A percentile compares a stretch with the other conserved stretches of the same genome.
Conservation (phyloP, 2,329 filamentous ascomycete genomes). For the Fusarium coffeatum region DNA sequence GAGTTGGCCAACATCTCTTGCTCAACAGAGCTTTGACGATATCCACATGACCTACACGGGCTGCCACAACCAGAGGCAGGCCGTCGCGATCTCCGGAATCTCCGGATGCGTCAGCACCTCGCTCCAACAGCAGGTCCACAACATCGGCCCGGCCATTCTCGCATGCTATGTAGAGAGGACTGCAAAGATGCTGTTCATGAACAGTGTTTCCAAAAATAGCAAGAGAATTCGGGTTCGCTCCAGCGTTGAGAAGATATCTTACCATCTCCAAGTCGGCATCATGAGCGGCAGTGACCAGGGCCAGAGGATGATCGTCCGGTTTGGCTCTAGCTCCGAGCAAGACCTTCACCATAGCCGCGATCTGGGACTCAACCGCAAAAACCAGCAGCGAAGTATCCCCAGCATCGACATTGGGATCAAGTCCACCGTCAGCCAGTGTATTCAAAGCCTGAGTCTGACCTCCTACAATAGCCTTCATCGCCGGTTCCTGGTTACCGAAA, state of each 20-base stretch:
- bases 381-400: neutral
- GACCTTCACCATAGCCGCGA: neutral
- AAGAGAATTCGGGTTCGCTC: neutral
- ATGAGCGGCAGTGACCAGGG: neutral
- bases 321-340: neutral
- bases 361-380: neutral
- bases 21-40: neutral
- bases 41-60: neutral
- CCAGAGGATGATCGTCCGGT: neutral
- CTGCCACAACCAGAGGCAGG: neutral
- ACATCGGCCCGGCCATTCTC: neutral
- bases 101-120: rapidly evolving
- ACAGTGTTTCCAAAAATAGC: neutral
- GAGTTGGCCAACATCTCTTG: too few species aligned
- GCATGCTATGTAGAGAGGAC: neutral
- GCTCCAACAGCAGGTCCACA: neutral
- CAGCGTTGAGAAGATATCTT: neutral
- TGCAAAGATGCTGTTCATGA: neutral
- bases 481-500: too few species aligned
- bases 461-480: neutral
- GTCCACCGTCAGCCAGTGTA: neutral
- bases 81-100: neutral
- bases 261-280: neutral
- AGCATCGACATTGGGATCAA: neutral
- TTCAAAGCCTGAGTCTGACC: neutral